Percentiles rank a stretch among this genome's conserved stretches.
These are phyloP conservation scores for Neurospora sp. DNA, from an alignment of 495 filamentous ascomycete genomes.

Conservation along the genomic window DNA sequence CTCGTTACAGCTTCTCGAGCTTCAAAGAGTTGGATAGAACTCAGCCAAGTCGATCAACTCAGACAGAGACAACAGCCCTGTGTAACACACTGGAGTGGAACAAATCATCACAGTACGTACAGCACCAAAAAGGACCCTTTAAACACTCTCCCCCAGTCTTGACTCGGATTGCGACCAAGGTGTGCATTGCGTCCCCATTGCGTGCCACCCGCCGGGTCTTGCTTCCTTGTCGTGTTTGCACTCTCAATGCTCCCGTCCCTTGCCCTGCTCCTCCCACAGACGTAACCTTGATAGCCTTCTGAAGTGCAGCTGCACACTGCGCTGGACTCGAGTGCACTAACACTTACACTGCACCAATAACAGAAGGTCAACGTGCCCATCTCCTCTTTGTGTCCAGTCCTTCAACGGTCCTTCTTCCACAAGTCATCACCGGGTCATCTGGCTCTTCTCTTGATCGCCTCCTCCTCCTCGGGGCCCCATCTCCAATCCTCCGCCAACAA, in stretches of 20 bases:
- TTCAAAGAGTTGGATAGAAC: not conserved
- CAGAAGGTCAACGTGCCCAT: not conserved
- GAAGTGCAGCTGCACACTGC: not conserved
- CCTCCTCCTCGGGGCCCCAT: not conserved
- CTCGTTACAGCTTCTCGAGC: not conserved
- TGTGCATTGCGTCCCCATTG: constrained; percentile 25
- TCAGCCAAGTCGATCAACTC: not conserved
- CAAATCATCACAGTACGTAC: not conserved
- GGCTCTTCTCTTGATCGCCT: not conserved
- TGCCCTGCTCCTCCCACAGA: not conserved
- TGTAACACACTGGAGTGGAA: not conserved
- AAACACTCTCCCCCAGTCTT: not conserved
- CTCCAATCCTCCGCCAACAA: not conserved
- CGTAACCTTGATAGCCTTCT: not conserved
- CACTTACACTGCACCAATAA: not conserved
- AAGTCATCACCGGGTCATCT: not conserved
- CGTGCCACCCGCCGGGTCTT: constrained; percentile 15
- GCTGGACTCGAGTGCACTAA: not conserved
- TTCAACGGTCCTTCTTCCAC: not conserved
- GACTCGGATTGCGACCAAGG: constrained; percentile 14
- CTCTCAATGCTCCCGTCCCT: not conserved
- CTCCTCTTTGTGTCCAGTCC: not conserved
- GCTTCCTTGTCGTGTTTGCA: not conserved
- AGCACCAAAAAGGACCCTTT: not conserved
- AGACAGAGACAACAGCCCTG: not conserved